These are phyloP conservation scores for Lasiosphaeriaceae sp. DNA, from an alignment of 495 filamentous ascomycete genomes.

Conservation along the genomic window DNA sequence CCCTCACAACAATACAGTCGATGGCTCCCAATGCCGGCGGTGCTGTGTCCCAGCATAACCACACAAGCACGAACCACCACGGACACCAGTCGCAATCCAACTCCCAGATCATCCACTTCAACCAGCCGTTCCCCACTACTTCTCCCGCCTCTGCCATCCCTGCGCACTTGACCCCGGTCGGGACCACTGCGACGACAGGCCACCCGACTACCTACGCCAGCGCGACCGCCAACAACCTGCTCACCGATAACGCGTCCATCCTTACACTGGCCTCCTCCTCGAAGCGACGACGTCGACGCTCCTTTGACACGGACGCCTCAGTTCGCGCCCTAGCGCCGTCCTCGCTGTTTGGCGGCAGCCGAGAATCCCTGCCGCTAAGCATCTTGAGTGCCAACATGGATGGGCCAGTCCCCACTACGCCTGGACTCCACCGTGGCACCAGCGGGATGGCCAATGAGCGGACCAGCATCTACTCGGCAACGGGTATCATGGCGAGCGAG, in stretches of 20 bases:
- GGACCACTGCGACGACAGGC: constrained; percentile 32
- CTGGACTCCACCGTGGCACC: constrained; percentile 51
- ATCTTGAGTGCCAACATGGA: constrained; percentile 77
- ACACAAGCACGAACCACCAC: constrained; percentile 34
- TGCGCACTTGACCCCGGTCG: constrained; percentile 62
- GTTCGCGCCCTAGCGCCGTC: constrained; percentile 89
- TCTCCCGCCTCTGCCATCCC: constrained; percentile 76
- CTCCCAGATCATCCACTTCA: constrained; percentile 67
- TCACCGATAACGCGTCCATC: constrained; percentile 94
- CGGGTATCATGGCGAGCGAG: constrained; percentile 66
- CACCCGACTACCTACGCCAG: constrained; percentile 80
- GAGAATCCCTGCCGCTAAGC: constrained; percentile 82
- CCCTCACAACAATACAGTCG: constrained; percentile 94
- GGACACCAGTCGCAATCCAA: constrained; percentile 37
- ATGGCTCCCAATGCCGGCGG: constrained; percentile 64
- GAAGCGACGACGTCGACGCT: constrained; percentile 81
- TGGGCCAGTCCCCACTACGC: constrained; percentile 28
- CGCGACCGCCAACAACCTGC: constrained; percentile 85
- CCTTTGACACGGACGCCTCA: constrained; percentile 92
- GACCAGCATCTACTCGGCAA: constrained; percentile 62
- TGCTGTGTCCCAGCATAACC: constrained; percentile 60
- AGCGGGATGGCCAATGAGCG: constrained; percentile 65
- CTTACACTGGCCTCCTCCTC: constrained; percentile 95
- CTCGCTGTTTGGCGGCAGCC: constrained; percentile 84
- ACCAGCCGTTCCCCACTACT: constrained; percentile 81